Percentiles rank a stretch among this genome's conserved stretches.
These are phyloP conservation scores for Globisporangium mamillatum DNA, from an alignment of 352 stramenopile genomes.

Conservation along the genomic window DNA sequence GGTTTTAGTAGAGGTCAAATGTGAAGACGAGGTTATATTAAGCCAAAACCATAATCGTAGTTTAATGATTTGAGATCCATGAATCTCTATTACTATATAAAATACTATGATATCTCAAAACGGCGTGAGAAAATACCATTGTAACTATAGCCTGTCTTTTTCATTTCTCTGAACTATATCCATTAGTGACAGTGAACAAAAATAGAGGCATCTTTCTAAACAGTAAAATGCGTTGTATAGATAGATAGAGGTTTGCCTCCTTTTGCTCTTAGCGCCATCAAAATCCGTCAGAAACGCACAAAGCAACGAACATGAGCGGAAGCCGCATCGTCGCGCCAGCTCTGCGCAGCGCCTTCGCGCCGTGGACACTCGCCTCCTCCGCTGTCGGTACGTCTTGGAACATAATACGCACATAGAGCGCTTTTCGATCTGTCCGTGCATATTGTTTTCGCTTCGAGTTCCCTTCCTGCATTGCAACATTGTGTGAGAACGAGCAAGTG, in stretches of 20 bases:
- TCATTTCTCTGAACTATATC: too few species aligned
- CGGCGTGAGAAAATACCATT: too few species aligned
- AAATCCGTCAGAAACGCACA: constrained; percentile 12
- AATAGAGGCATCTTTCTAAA: too few species aligned
- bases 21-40: too few species aligned
- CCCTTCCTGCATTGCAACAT: constrained; percentile 15
- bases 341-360: constrained; percentile 32
- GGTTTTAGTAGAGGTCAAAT: background rate
- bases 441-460: background rate
- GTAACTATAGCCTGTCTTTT: too few species aligned
- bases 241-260: too few species aligned
- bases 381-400: background rate
- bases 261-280: constrained; percentile 6
- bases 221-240: too few species aligned
- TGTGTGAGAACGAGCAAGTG: background rate
- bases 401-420: background rate
- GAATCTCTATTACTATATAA: too few species aligned
- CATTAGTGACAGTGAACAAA: too few species aligned
- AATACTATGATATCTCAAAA: too few species aligned
- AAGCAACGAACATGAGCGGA: constrained; percentile 18
- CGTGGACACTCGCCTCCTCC: constrained; percentile 31
- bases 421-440: background rate
- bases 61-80: too few species aligned
- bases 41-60: too few species aligned
- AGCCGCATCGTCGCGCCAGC: constrained; percentile 21